phyloP scores from a whole-genome alignment of 768 basidiomycete genomes.

The Tulasnella sp. region DNA sequence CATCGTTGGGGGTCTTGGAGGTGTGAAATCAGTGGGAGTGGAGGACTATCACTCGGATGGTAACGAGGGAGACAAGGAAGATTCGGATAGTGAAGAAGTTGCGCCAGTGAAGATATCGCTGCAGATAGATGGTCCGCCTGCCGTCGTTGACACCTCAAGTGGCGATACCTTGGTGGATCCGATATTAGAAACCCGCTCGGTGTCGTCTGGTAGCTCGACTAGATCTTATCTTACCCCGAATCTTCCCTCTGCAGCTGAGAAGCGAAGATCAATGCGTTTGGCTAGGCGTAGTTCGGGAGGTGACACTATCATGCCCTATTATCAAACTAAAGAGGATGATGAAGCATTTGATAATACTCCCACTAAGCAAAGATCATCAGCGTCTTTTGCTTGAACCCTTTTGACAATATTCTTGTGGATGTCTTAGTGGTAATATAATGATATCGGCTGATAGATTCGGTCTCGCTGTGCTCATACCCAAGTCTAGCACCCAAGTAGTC shows the following conservation, averaged over 20 bases:
- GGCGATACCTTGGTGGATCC: not conserved
- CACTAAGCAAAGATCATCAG: too few relatives aligned
- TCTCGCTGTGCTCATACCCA: too few relatives aligned
- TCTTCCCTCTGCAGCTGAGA: slow-evolving; percentile 1
- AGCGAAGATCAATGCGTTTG: slow-evolving; percentile 7
- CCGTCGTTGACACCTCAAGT: not conserved
- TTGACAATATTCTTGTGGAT: too few relatives aligned
- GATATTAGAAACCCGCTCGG: slow-evolving; percentile 1
- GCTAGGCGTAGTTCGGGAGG: slow-evolving; percentile 12
- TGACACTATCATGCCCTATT: slow-evolving; percentile 4
- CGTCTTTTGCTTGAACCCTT: too few relatives aligned
- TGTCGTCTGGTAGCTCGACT: not conserved
- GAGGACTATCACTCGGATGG: not conserved
- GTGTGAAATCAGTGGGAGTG: not conserved
- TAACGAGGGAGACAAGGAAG: not conserved
- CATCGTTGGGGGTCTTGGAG: not conserved
- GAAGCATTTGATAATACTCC: too few relatives aligned
- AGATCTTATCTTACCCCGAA: slow-evolving; percentile 10
- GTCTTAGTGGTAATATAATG: too few relatives aligned
- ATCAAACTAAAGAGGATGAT: too few relatives aligned
- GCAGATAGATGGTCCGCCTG: not conserved
- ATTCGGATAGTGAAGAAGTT: not conserved
- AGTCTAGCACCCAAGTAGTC: too few relatives aligned
- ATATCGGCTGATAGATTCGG: too few relatives aligned
- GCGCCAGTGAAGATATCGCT: not conserved